A percentile compares a stretch with the other conserved stretches of the same genome.
These are phyloP conservation scores for Hypoxylon intermedium DNA, from an alignment of 495 filamentous ascomycete species.

Conservation along the genomic window DNA sequence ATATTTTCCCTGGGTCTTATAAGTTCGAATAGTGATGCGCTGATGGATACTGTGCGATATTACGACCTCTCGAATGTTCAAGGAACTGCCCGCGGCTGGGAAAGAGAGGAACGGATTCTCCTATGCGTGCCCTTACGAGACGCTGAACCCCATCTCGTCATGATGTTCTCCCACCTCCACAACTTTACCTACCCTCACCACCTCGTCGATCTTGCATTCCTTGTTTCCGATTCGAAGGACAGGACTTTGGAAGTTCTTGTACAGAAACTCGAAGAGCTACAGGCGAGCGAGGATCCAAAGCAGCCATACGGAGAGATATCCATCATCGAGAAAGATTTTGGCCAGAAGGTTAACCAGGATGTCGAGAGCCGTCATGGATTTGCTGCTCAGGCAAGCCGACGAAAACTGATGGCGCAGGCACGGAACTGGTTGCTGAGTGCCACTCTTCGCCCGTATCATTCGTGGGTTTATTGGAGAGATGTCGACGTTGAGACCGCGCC, in stretches of 20 bases:
- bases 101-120: constrained; percentile 90
- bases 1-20: constrained; percentile 77
- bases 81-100: constrained; percentile 90
- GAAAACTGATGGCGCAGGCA: constrained; percentile 98
- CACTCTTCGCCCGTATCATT: constrained; percentile 90
- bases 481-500: constrained; percentile 98
- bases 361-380: constrained; percentile 98
- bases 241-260: constrained; percentile 79
- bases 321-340: constrained; percentile 98
- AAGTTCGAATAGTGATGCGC: constrained; percentile 70
- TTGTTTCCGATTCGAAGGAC: constrained; percentile 98
- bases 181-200: constrained; percentile 99
- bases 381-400: constrained; percentile 88
- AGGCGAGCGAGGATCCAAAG: constrained; percentile 75
- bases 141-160: constrained; percentile 88
- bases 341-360: constrained; percentile 96
- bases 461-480: constrained; percentile 99
- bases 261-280: constrained; percentile 77
- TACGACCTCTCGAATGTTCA: constrained; percentile 93
- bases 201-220: constrained; percentile 92
- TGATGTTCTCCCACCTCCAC: constrained; percentile 96
- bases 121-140: constrained; percentile 95
- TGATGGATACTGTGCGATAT: constrained; percentile 92
- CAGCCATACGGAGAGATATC: constrained; percentile 95
- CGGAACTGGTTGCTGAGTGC: constrained; percentile 97